A percentile compares a stretch with the other conserved stretches of the same genome.
Evolutionary conservation across 108 stramenopile species (phyloP).

Genomic region (Cylindrotheca fusiformis): DNA sequence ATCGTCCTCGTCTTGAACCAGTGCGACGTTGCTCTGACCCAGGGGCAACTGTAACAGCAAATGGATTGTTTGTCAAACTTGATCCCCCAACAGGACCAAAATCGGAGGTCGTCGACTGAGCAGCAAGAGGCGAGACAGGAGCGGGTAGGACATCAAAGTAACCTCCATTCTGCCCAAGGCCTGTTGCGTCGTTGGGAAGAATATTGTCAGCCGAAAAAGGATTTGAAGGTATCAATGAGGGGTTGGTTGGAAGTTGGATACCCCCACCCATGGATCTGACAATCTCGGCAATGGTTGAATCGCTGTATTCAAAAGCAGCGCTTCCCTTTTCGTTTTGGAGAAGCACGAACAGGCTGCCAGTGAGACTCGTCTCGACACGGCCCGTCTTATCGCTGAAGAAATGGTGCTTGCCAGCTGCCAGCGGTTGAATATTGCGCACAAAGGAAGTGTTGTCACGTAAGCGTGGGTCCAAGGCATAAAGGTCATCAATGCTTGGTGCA

Average conservation of each 20-base stretch:
- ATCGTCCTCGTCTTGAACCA: constrained; percentile 56
- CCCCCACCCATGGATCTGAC: constrained; percentile 37
- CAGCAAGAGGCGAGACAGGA: constrained; percentile 39
- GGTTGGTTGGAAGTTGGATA: constrained; percentile 7
- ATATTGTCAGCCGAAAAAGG: constrained; percentile 14
- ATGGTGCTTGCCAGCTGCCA: constrained; percentile 51
- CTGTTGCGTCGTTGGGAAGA: background rate
- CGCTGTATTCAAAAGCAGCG: constrained; percentile 31
- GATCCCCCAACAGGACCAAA: constrained; percentile 12
- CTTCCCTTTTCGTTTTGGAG: constrained; percentile 63
- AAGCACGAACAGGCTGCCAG: constrained; percentile 61
- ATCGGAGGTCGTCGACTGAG: constrained; percentile 34
- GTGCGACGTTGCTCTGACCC: constrained; percentile 4
- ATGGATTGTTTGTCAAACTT: background rate
- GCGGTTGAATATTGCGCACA: constrained; percentile 45
- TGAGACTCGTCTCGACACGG: constrained; percentile 17
- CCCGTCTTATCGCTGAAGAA: constrained; percentile 30
- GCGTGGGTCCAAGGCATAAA: constrained; percentile 62
- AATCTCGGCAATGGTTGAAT: constrained; percentile 39
- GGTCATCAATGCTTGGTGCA: constrained; percentile 43
- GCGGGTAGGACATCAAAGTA: constrained; percentile 7
- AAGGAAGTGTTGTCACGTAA: constrained; percentile 46
- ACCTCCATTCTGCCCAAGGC: background rate
- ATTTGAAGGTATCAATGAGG: background rate
- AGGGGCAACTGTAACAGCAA: constrained; percentile 8